Evolutionary conservation across 2,329 filamentous ascomycete species (phyloP), one percentile per base, ranked within the genome.

Genomic region (Neoascochyta sp.): DNA sequence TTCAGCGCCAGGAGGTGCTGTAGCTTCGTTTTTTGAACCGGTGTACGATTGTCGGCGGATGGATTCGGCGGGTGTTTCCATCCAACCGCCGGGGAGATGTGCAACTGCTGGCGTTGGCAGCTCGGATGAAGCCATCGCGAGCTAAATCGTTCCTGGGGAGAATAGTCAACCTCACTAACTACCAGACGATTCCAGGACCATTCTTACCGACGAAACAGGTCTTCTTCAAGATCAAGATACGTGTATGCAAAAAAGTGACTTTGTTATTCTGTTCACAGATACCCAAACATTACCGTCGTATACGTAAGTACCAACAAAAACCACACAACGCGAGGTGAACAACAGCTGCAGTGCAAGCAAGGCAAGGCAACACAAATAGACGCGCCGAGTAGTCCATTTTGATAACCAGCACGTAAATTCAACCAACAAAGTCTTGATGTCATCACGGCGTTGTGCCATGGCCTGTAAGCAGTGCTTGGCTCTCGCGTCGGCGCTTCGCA

Each of bases 31-130:
- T n/a, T n/a, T n/a, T n/a, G n/a, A n/a, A 9, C 48, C 47, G 16
- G 41, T 43, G 31, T 53, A 49, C 4, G 51, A 54, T 18, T 50
- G 43, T 14, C 51, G 47, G 27, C 46, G 39, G 27, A 29, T 41
- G 11, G 38, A 21, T n/a, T 54, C 47, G 12, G 42, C 47, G 10
- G 60, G 54, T 25, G 59, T 64, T 10, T 59, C 55, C 27, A 58
- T 52, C 56, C 57, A 63, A 4, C 46, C 58, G 27, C 54, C 62
- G 10, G 58, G 60, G 5, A 62, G 36, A 4, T 58, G 49, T 15
- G 57, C 52, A 5, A 48, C 40, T 11, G 52, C 40, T 11, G 57
- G 57, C n/a, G 57, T 62, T 9, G 57, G 51, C 17, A 33, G 39
- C 8, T 60, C 59, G 22, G 44, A 29, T 12, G 44, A 48, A 27